A percentile compares a stretch with the other conserved stretches of the same genome.
These are phyloP conservation scores for Dictyostelium firmibasis DNA, from an alignment of 78 protist genomes.

Conservation along the genomic window DNA sequence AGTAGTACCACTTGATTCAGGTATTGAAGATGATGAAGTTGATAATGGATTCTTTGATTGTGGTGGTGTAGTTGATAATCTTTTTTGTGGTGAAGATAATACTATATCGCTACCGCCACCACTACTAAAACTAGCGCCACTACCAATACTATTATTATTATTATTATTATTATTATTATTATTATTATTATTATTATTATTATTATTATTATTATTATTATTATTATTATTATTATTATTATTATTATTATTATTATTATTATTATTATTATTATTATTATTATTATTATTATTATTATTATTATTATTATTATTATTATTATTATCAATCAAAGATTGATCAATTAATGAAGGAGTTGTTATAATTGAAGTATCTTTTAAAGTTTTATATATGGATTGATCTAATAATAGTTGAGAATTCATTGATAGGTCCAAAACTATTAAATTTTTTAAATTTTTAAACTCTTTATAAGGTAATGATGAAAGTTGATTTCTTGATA, in stretches of 20 bases:
- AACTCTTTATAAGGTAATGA: not conserved
- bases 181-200: too few species aligned
- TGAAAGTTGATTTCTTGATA: not conserved
- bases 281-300: not conserved
- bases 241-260: not conserved
- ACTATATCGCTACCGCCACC: not conserved
- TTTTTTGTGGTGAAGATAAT: not conserved
- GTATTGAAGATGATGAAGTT: not conserved
- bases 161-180: not conserved
- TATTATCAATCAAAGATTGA: not conserved
- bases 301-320: too few species aligned
- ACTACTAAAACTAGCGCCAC: not conserved
- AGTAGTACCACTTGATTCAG: not conserved
- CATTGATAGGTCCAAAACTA: constrained; percentile 16
- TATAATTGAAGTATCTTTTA: constrained; percentile 1
- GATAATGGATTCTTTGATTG: not conserved
- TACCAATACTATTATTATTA: not conserved
- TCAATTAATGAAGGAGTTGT: not conserved
- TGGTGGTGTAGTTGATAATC: not conserved
- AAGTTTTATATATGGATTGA: not conserved
- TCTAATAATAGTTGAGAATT: not conserved
- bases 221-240: not conserved
- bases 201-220: too few species aligned
- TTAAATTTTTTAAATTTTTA: not conserved
- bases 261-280: not conserved